Evolutionary conservation across 1,284 basidiomycete species (phyloP).

Genomic region (Apiotrichum sp.): DNA sequence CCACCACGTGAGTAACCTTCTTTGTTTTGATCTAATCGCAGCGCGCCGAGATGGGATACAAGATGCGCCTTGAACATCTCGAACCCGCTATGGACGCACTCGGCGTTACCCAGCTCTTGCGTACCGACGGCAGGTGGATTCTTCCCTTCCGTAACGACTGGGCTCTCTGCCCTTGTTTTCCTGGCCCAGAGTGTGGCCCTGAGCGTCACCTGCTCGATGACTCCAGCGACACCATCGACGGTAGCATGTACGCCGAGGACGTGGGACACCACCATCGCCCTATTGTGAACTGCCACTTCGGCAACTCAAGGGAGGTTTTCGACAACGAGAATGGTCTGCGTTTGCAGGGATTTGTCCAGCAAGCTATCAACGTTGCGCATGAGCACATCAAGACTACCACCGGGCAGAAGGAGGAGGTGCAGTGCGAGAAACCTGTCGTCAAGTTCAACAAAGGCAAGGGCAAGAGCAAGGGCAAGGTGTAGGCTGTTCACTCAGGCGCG

Average conservation of each 20-base stretch:
- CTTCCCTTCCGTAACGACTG: constrained; percentile 3
- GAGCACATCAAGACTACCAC: too few species aligned
- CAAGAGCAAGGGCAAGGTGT: too few species aligned
- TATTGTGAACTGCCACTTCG: too few species aligned
- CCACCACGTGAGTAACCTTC: not conserved
- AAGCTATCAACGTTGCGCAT: too few species aligned
- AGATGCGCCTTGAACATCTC: not conserved
- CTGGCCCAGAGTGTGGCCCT: not conserved
- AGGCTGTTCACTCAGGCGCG: too few species aligned
- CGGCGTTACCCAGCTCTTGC: not conserved
- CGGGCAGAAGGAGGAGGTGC: too few species aligned
- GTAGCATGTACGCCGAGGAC: not conserved
- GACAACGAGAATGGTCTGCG: too few species aligned
- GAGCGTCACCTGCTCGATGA: not conserved
- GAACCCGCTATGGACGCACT: not conserved
- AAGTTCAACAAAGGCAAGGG: too few species aligned
- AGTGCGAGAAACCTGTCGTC: too few species aligned
- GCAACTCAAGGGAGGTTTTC: too few species aligned
- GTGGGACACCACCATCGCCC: too few species aligned
- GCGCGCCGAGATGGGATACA: not conserved
- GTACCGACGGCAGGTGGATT: constrained; percentile 6
- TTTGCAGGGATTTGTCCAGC: too few species aligned
- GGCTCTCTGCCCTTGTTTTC: constrained; percentile 5
- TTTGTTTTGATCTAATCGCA: not conserved
- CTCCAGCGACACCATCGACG: not conserved